Conservation (phyloP, 2,329 filamentous ascomycete genomes). For the Fusarium concolor region DNA sequence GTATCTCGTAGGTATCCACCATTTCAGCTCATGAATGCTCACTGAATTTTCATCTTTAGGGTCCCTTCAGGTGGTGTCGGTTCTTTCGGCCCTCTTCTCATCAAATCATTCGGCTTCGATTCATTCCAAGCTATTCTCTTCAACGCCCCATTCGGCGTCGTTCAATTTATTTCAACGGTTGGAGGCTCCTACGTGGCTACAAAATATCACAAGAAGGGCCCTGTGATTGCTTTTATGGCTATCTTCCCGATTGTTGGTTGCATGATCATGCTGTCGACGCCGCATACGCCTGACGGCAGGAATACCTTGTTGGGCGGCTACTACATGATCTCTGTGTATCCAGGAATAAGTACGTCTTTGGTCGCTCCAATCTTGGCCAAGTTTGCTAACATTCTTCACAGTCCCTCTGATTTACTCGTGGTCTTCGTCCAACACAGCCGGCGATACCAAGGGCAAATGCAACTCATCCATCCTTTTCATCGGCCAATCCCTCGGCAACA, state of each 20-base stretch:
- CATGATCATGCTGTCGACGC: constrained; percentile 64
- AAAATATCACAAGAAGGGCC: constrained; percentile 66
- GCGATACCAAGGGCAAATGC: constrained; percentile 75
- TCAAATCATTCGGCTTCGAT: constrained; percentile 67
- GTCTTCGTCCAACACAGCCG: constrained; percentile 69
- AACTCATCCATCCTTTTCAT: constrained; percentile 71
- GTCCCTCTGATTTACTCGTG: constrained; percentile 68
- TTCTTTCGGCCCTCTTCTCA: constrained; percentile 69
- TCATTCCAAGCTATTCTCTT: constrained; percentile 68
- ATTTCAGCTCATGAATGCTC: accelerated
- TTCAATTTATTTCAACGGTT: constrained; percentile 70
- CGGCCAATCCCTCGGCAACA: constrained; percentile 71
- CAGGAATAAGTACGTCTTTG: constrained; percentile 51
- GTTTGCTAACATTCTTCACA: accelerated
- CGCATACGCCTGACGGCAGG: constrained; percentile 54
- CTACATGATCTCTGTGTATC: constrained; percentile 70
- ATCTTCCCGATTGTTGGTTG: constrained; percentile 62
- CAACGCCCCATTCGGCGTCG: constrained; percentile 70
- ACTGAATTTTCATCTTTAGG: constrained; percentile 12
- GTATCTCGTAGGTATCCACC: constrained; percentile 59
- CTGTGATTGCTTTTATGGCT: constrained; percentile 66
- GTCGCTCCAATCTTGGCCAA: accelerated
- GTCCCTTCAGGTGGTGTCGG: constrained; percentile 68
- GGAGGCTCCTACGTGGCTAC: constrained; percentile 68
- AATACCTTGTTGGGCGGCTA: constrained; percentile 65